Percentiles rank a stretch among this genome's conserved stretches.
Conservation (phyloP, 2,329 filamentous ascomycete genomes). For the Colletotrichum orchidophilum region DNA sequence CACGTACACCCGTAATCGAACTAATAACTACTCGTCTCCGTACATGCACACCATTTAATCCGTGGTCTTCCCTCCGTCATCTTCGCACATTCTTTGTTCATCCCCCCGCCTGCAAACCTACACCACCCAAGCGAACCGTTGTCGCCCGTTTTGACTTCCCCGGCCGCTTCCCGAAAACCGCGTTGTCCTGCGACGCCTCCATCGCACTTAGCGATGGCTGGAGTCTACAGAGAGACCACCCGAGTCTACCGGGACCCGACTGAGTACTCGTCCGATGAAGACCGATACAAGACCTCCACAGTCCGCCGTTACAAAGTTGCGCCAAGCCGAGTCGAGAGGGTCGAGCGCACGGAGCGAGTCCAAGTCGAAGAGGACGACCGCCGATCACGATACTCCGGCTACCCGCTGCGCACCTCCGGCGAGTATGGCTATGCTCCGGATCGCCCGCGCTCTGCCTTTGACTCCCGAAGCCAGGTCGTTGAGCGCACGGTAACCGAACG, state of each 20-base stretch:
- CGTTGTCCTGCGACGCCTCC: not conserved
- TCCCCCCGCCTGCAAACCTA: conserved; percentile 13
- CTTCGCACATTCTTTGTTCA: conserved; percentile 30
- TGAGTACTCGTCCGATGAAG: conserved; percentile 52
- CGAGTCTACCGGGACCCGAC: conserved; percentile 45
- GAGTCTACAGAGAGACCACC: conserved; percentile 45
- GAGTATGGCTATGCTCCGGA: conserved; percentile 56
- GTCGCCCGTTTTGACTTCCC: not conserved
- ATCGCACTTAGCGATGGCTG: conserved; percentile 32
- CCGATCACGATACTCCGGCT: conserved; percentile 53
- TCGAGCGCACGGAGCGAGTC: conserved; percentile 49
- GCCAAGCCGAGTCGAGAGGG: conserved; percentile 50
- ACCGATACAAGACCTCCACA: conserved; percentile 57
- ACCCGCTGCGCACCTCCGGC: conserved; percentile 48
- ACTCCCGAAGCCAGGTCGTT: conserved; percentile 42
- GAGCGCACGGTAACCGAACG: conserved; percentile 41
- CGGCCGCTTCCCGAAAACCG: conserved; percentile 29
- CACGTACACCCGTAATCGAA: not conserved
- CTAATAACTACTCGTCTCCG: not conserved
- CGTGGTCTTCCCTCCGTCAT: conserved; percentile 29
- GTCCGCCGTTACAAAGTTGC: conserved; percentile 63
- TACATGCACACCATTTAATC: conserved; percentile 25
- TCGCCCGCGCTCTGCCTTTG: conserved; percentile 61
- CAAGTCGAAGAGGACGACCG: conserved; percentile 57
- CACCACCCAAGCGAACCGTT: conserved; percentile 2